Evolutionary conservation across 108 stramenopile species (phyloP).

Genomic region (Skeletonema potamos): DNA sequence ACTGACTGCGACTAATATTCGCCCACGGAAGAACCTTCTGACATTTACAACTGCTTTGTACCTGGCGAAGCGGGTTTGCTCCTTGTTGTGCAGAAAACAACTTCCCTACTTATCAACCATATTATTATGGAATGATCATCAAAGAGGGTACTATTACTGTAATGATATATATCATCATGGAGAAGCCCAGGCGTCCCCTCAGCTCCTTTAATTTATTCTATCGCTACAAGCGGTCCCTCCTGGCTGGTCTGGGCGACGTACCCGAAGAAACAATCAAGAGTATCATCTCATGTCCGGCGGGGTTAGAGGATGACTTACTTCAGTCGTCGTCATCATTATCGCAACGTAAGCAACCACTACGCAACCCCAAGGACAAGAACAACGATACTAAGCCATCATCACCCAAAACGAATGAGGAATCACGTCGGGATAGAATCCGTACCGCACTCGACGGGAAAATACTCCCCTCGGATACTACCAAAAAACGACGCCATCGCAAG

Average conservation of each 20-base stretch:
- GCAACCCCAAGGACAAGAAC: not conserved
- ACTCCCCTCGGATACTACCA: not conserved
- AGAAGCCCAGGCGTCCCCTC: slow-evolving; percentile 4
- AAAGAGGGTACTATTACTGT: too few species aligned
- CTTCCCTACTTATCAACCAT: too few species aligned
- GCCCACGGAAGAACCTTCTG: too few species aligned
- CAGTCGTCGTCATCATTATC: not conserved
- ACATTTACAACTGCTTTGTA: too few species aligned
- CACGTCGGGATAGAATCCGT: not conserved
- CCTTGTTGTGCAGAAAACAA: too few species aligned
- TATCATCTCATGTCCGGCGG: not conserved
- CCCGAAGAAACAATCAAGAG: not conserved
- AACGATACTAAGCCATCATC: not conserved
- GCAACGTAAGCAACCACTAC: not conserved
- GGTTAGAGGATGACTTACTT: not conserved
- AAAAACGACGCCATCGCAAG: slow-evolving; percentile 1
- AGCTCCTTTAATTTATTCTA: slow-evolving; percentile 7
- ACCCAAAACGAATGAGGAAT: not conserved
- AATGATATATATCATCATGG: not conserved
- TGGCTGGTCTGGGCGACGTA: not conserved
- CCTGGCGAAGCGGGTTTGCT: too few species aligned
- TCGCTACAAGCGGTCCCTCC: slow-evolving; percentile 1
- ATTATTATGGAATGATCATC: too few species aligned
- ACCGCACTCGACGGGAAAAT: not conserved
- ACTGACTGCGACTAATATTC: too few species aligned